Conservation (phyloP, 768 basidiomycete species). For the Hortiboletus campestris region DNA sequence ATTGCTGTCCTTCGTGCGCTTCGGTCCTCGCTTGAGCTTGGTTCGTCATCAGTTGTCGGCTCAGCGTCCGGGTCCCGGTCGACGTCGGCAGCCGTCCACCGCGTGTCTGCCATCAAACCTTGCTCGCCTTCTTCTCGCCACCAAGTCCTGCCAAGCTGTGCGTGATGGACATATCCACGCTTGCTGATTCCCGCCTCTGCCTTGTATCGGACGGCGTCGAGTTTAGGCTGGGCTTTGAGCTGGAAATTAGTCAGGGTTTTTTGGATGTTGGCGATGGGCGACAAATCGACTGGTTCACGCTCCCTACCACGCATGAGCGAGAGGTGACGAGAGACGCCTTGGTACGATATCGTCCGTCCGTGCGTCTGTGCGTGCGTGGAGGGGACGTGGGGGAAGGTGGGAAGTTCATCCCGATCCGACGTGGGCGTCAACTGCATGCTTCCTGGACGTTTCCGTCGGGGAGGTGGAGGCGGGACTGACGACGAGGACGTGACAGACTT, state of each 20-base stretch:
- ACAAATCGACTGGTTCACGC: slow-evolving; percentile 22
- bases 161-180: slow-evolving; percentile 53
- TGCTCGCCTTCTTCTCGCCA: slow-evolving; percentile 37
- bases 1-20: not conserved
- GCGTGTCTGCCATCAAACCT: slow-evolving; percentile 38
- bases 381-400: slow-evolving; percentile 3
- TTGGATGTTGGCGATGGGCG: slow-evolving; percentile 42
- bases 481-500: slow-evolving; percentile 49
- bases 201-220: slow-evolving; percentile 67
- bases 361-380: slow-evolving; percentile 14
- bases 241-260: slow-evolving; percentile 41
- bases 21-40: slow-evolving; percentile 19
- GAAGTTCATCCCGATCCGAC: slow-evolving; percentile 14
- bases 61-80: slow-evolving; percentile 19
- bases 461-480: slow-evolving; percentile 42
- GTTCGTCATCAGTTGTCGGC: slow-evolving; percentile 28
- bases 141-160: slow-evolving; percentile 22
- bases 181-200: slow-evolving; percentile 66
- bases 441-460: slow-evolving; percentile 56
- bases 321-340: slow-evolving; percentile 37
- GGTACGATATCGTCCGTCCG: slow-evolving; percentile 19
- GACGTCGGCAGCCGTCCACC: slow-evolving; percentile 30
- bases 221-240: slow-evolving; percentile 45
- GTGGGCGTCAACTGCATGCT: slow-evolving; percentile 51
- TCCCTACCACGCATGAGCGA: slow-evolving; percentile 33